phyloP scores from a whole-genome alignment of 148 eudicot genomes.

The Dysphania ambrosioides region DNA sequence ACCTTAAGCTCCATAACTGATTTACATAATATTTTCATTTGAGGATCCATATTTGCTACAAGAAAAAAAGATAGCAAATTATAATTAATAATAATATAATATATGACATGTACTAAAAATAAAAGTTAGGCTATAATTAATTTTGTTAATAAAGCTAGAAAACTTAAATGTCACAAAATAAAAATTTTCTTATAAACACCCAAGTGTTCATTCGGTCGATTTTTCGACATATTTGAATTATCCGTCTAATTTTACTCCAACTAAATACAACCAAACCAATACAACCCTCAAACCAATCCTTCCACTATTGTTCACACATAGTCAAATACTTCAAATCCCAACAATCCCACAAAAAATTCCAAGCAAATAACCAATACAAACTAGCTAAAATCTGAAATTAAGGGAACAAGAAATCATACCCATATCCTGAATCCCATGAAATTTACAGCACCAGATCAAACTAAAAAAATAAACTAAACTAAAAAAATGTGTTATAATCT shows the following conservation, averaged over 20 bases:
- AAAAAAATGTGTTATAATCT: too few species aligned
- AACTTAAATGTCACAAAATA: too few species aligned
- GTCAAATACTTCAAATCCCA: slow-evolving; percentile 18
- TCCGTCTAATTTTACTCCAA: slow-evolving; percentile 34
- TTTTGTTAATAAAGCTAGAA: too few species aligned
- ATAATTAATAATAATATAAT: too few species aligned
- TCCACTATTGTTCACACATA: slow-evolving; percentile 11
- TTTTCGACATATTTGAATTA: slow-evolving; percentile 40
- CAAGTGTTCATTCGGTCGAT: slow-evolving; percentile 49
- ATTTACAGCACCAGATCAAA: slow-evolving; percentile 15
- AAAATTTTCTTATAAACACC: slow-evolving; percentile 85
- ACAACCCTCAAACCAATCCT: too few species aligned
- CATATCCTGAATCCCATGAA: slow-evolving; percentile 25
- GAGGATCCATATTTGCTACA: too few species aligned
- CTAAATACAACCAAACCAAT: slow-evolving; percentile 7
- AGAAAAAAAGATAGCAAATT: too few species aligned
- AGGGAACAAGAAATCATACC: slow-evolving; percentile 31
- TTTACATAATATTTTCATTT: too few species aligned
- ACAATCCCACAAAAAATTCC: slow-evolving; percentile 17
- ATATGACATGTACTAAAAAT: too few species aligned
- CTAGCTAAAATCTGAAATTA: not conserved
- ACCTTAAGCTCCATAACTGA: too few species aligned
- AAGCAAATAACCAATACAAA: slow-evolving; percentile 15
- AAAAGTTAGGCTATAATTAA: too few species aligned
- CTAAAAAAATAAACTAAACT: too few species aligned